Base-by-base conservation (phyloP, 768 basidiomycete species). In the Scleroderma citrinum region DNA sequence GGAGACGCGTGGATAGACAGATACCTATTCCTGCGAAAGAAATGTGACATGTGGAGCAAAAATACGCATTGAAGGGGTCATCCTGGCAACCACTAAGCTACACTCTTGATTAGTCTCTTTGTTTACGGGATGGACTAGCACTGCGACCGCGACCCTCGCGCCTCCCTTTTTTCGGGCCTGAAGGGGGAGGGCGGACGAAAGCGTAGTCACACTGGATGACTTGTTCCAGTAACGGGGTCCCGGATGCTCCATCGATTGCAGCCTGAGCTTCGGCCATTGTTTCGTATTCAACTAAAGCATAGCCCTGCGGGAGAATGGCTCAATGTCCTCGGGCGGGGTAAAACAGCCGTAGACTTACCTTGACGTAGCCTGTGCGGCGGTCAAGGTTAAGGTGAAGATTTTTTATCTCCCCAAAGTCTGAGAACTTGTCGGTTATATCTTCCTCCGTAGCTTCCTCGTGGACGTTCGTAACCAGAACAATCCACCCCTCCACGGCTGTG, bases 361-460 rank as follows among this genome's bases (percentile, higher is more conserved):
- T 99, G 62, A 98, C 95, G 70, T 96, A 99, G 64, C 96, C 96
- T 5, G 96, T 98, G 56, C 95, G 78, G 46, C 96, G 82, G 71
- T 99, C 96, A 48, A 99, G 76, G 65, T 97, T 97, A 61, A 99
- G 79, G 67, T 97, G 94, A 43, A 97, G 72, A 70, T 98, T 98
- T 76, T 96, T 95, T 55, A 99, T 93, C 66, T 96, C 92, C 47
- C 96, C 96, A 60, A 81, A 98, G 56, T 98, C 96, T 32, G 84
- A 85, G 66, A 99, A 99, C 63, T 93, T 91, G 73, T 99, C 96
- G 38, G 81, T 85, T 13, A 99, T 77, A 58, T 99, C 96, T 63
- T 99, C 96, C 63, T 99, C 96, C 0, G 92, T 94, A 6, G 96
- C 89, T 66, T 99, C 96, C 68, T 98, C 96, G 62, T 99, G 95